Conservation (phyloP, 805 yeast species). For the Priceomyces castillae region DNA sequence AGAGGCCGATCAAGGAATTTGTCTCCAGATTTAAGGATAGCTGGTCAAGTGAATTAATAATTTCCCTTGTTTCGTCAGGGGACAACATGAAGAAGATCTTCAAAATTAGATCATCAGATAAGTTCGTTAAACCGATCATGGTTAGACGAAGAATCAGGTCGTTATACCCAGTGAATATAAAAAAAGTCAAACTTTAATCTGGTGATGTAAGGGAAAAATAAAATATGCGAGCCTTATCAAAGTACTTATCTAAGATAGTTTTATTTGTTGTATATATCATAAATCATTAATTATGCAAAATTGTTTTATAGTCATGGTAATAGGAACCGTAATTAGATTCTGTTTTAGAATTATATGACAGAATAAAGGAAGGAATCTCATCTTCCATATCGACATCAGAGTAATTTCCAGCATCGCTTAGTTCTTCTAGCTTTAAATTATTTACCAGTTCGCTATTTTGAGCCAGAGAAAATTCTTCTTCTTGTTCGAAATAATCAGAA, state of each 20-base stretch:
- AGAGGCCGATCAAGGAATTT: slow-evolving; percentile 7
- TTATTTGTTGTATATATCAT: background rate
- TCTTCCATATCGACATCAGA: slow-evolving; percentile 8
- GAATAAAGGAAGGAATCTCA: background rate
- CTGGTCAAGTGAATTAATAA: slow-evolving; percentile 4
- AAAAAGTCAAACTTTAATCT: too few species aligned
- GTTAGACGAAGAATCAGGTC: too few species aligned
- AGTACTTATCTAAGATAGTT: background rate
- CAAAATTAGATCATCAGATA: slow-evolving; percentile 20
- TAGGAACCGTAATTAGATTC: slow-evolving; percentile 20
- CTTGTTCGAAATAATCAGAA: slow-evolving; percentile 2
- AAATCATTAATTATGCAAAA: background rate
- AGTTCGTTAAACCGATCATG: slow-evolving; percentile 2
- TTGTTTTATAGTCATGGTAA: slow-evolving; percentile 10
- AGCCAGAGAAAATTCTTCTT: background rate
- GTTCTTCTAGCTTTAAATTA: background rate
- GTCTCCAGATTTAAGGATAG: background rate
- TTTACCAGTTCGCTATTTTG: background rate
- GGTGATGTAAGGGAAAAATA: too few species aligned
- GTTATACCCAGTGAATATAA: background rate
- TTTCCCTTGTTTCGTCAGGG: slow-evolving; percentile 12
- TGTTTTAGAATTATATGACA: background rate
- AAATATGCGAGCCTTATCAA: background rate
- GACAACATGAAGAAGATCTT: slow-evolving; percentile 13
- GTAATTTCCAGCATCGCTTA: slow-evolving; percentile 4